phyloP scores from a whole-genome alignment of 805 yeast genomes.

The Metschnikowia hibisci region DNA sequence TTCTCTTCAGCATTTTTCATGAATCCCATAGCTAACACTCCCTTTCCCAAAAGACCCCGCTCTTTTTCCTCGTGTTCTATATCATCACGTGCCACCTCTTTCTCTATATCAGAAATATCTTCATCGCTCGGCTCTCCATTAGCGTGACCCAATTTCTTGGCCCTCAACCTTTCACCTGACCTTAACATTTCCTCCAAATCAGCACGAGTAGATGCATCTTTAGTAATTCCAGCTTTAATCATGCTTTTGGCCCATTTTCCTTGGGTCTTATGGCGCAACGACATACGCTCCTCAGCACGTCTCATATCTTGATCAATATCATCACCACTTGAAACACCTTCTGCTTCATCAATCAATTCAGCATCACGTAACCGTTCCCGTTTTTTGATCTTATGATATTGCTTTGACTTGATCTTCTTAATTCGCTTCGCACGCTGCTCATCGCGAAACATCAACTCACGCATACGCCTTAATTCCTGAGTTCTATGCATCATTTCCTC shows the following conservation, averaged over 20 bases:
- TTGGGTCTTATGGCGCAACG: conserved; percentile 82
- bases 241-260: conserved; percentile 88
- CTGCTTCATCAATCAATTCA: conserved; percentile 61
- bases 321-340: conserved; percentile 61
- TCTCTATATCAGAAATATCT: conserved; percentile 45
- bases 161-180: conserved; percentile 73
- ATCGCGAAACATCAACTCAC: conserved; percentile 95
- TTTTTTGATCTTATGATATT: conserved; percentile 81
- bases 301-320: conserved; percentile 68
- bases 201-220: conserved; percentile 76
- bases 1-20: conserved; percentile 87
- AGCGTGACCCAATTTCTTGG: conserved; percentile 65
- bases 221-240: conserved; percentile 85
- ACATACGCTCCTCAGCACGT: conserved; percentile 91
- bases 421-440: conserved; percentile 86
- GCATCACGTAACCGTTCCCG: conserved; percentile 71
- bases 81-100: conserved; percentile 34
- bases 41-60: conserved; percentile 62
- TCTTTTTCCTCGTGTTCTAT: conserved; percentile 34
- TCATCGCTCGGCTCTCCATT: conserved; percentile 55
- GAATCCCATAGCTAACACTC: conserved; percentile 90
- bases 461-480: conserved; percentile 80
- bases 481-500: conserved; percentile 75
- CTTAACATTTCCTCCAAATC: conserved; percentile 94
- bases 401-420: conserved; percentile 91